Evolutionary conservation across 257 asterid genomes (phyloP).

Genomic region (Ligustrum vulgare): DNA sequence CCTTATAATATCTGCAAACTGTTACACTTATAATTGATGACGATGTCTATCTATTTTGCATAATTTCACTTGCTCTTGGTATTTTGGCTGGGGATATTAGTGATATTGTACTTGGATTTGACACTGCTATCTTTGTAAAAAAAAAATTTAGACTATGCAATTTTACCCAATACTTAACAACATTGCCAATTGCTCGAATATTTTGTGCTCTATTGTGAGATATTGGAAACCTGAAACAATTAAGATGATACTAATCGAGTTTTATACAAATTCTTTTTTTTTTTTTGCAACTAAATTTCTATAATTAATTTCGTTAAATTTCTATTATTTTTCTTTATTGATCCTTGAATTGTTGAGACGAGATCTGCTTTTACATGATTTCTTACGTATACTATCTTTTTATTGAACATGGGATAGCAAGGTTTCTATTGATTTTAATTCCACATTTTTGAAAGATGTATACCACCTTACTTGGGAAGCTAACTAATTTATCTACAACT

Average conservation of each 20-base stretch:
- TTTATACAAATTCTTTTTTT: not conserved
- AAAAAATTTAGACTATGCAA: no score
- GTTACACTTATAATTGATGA: no score
- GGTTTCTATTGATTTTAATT: slow-evolving; percentile 73
- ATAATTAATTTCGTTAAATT: not conserved
- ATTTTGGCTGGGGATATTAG: no score
- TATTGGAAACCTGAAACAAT: not conserved
- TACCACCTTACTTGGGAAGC: not conserved
- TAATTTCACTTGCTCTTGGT: no score
- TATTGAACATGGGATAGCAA: slow-evolving; percentile 71
- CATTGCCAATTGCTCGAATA: no score
- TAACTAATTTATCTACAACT: not conserved
- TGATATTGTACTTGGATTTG: no score
- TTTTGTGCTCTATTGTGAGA: not conserved
- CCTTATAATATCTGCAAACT: no score
- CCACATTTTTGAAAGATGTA: slow-evolving; percentile 93
- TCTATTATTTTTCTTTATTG: not conserved
- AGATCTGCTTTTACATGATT: not conserved
- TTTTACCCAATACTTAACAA: no score
- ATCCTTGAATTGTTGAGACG: not conserved
- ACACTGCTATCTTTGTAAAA: no score
- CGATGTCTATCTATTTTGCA: no score
- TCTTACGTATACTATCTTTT: slow-evolving; percentile 13
- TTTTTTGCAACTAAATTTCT: not conserved
- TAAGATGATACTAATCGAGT: not conserved